Conservation (phyloP, 768 basidiomycete genomes). For the Termitomyces eurrhizus region DNA sequence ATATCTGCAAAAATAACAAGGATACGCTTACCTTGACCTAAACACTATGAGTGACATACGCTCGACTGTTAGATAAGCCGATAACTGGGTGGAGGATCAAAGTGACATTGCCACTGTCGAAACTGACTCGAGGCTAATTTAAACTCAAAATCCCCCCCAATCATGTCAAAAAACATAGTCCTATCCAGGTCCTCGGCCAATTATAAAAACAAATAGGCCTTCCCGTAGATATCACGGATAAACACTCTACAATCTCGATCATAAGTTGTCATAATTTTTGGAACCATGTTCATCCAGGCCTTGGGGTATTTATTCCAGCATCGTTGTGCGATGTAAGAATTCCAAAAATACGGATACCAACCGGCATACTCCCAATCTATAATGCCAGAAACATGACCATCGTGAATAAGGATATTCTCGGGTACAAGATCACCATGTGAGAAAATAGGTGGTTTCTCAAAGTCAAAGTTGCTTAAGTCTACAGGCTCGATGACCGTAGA, state of each 20-base stretch:
- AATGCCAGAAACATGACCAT: constrained; percentile 1
- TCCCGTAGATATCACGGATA: not conserved
- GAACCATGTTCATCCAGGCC: not conserved
- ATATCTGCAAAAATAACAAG: not conserved
- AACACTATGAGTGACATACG: not conserved
- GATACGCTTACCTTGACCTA: not conserved
- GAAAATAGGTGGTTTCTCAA: not conserved
- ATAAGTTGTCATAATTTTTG: not conserved
- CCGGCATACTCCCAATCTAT: not conserved
- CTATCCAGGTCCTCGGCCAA: not conserved
- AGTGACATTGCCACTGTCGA: too few relatives aligned
- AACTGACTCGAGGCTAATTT: too few relatives aligned
- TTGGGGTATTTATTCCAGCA: not conserved
- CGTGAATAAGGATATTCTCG: not conserved
- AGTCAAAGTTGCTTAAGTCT: not conserved
- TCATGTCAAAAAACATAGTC: not conserved
- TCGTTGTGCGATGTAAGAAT: not conserved
- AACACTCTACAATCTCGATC: not conserved
- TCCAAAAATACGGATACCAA: constrained; percentile 1
- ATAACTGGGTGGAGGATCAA: too few relatives aligned
- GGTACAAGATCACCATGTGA: constrained; percentile 1
- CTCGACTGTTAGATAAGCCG: too few relatives aligned
- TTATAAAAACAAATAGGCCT: not conserved
- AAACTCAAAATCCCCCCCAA: not conserved
- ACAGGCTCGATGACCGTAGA: not conserved